Evolutionary conservation across 2,329 filamentous ascomycete species (phyloP).

Genomic region (Colletotrichum falcatum): DNA sequence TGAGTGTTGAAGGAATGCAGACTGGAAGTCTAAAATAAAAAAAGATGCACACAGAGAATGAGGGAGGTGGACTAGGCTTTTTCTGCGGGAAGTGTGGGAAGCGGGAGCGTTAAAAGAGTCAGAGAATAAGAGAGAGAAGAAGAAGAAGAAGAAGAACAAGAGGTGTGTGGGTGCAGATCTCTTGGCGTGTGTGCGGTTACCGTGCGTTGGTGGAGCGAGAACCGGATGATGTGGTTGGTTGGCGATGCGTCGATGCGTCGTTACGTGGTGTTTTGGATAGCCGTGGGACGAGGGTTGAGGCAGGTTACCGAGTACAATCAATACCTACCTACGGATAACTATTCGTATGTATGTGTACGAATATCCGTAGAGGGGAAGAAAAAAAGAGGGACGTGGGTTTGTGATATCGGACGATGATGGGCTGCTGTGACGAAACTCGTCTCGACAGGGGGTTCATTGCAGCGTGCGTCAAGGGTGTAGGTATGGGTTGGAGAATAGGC

Average conservation of each 20-base stretch:
- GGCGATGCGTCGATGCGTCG: not conserved
- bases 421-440: constrained; percentile 40
- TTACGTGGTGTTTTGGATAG: constrained; percentile 12
- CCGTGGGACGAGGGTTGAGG: constrained; percentile 31
- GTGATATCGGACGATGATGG: constrained; percentile 38
- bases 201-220: constrained; percentile 18
- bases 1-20: not conserved
- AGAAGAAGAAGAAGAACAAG: not conserved
- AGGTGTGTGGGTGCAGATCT: constrained; percentile 29
- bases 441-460: constrained; percentile 28
- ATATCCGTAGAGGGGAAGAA: not conserved
- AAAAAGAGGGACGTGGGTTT: constrained; percentile 14
- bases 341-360: too few relatives aligned
- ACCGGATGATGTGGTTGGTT: constrained; percentile 13
- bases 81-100: constrained; percentile 11
- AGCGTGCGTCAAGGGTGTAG: not conserved
- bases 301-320: constrained; percentile 3
- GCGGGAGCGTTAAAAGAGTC: constrained; percentile 26
- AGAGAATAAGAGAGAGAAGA: not conserved
- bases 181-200: constrained; percentile 28
- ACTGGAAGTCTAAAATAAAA: not conserved
- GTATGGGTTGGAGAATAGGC: not conserved
- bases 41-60: not conserved
- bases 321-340: too few relatives aligned
- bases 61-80: constrained; percentile 1